phyloP scores from a whole-genome alignment of 2,329 filamentous ascomycete genomes.

The Phaeosphaeriaceae sp. region DNA sequence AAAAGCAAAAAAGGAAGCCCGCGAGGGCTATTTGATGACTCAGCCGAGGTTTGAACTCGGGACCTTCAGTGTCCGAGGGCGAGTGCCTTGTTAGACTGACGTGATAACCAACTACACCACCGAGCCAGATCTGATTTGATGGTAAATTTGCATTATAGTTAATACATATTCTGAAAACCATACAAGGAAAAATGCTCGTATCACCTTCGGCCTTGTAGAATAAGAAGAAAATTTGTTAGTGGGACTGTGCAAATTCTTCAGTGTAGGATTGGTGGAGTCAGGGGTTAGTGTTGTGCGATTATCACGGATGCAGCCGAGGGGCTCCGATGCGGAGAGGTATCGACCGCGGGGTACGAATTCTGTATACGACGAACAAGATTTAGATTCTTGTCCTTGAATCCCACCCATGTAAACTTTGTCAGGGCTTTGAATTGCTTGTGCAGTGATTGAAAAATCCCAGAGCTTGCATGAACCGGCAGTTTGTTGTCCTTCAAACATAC shows the following conservation, averaged over 20 bases:
- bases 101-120: slow-evolving; percentile 57
- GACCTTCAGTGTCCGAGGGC: slow-evolving; percentile 3
- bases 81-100: slow-evolving; percentile 53
- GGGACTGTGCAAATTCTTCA: neutral
- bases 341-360: too few relatives aligned
- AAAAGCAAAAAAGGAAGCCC: neutral
- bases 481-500: too few relatives aligned
- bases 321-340: too few relatives aligned
- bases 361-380: too few relatives aligned
- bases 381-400: too few relatives aligned
- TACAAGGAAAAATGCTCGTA: too few relatives aligned
- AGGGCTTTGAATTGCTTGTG: too few relatives aligned
- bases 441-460: too few relatives aligned
- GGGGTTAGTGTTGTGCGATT: neutral
- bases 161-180: neutral
- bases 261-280: neutral
- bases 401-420: too few relatives aligned
- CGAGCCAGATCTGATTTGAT: slow-evolving; percentile 22
- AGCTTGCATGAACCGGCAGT: too few relatives aligned
- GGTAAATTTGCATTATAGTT: neutral
- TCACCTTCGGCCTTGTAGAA: neutral
- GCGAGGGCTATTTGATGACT: neutral
- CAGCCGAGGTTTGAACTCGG: slow-evolving; percentile 7
- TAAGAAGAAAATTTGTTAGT: neutral
- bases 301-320: neutral